These are phyloP conservation scores for Hymenoscyphus occultus DNA, from an alignment of 2,329 filamentous ascomycete species.

Conservation along the genomic window DNA sequence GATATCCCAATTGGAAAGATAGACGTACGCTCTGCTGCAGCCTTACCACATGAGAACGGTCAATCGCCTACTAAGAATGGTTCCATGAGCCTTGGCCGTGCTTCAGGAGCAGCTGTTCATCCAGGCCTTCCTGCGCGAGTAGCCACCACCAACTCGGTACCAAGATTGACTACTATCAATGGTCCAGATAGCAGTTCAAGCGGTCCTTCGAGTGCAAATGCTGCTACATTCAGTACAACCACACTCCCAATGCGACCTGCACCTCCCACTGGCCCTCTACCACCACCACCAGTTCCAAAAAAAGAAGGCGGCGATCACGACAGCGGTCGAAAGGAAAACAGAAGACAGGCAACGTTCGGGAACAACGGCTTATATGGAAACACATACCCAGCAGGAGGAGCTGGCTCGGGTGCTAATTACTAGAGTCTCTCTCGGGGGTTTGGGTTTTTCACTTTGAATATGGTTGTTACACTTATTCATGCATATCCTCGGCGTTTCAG, in stretches of 20 bases:
- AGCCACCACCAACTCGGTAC: conserved; percentile 51
- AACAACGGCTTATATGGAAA: conserved; percentile 35
- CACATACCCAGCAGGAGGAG: conserved; percentile 25
- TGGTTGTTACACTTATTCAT: conserved; percentile 1
- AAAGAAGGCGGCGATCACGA: conserved; percentile 47
- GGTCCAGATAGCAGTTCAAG: conserved; percentile 38
- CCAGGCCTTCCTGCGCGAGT: conserved; percentile 50
- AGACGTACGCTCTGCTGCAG: conserved; percentile 43
- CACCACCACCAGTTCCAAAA: conserved; percentile 51
- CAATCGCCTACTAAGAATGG: conserved; percentile 40
- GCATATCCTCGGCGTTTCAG: not conserved
- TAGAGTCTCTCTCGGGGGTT: not conserved
- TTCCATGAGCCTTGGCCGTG: conserved; percentile 45
- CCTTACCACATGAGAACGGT: conserved; percentile 43
- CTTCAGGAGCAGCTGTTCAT: conserved; percentile 41
- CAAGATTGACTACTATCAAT: conserved; percentile 43
- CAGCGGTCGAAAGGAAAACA: conserved; percentile 45
- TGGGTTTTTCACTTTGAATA: conserved; percentile 1
- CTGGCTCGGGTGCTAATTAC: conserved; percentile 23
- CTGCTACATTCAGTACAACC: conserved; percentile 46
- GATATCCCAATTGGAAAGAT: conserved; percentile 66
- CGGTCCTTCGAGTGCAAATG: conserved; percentile 44
- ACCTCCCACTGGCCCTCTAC: conserved; percentile 54
- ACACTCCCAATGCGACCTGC: conserved; percentile 63
- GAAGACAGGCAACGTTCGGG: conserved; percentile 54